phyloP scores from a whole-genome alignment of 1,284 basidiomycete genomes.

The Sutorius eximius region DNA sequence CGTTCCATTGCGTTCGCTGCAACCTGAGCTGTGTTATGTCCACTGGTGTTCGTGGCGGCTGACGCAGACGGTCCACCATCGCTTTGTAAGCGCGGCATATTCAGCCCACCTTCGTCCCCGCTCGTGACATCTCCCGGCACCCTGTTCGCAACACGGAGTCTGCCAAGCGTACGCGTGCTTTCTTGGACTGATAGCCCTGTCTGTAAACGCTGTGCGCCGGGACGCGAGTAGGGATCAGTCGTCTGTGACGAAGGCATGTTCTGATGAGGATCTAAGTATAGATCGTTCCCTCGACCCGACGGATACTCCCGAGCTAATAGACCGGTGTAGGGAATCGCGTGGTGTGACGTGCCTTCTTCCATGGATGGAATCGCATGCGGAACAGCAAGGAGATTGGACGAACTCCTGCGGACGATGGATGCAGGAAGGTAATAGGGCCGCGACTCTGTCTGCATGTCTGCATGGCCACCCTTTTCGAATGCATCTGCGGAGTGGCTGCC shows the following conservation, averaged over 20 bases:
- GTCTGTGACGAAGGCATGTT: background rate
- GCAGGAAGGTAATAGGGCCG: constrained; percentile 26
- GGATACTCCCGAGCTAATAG: background rate
- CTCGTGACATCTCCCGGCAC: constrained; percentile 43
- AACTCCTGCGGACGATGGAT: constrained; percentile 20
- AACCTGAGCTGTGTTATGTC: background rate
- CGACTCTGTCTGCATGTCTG: constrained; percentile 1
- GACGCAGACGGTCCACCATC: background rate
- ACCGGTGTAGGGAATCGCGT: background rate
- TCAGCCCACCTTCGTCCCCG: constrained; percentile 38
- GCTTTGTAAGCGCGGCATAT: constrained; percentile 1
- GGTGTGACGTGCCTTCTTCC: background rate
- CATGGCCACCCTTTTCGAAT: constrained; percentile 1
- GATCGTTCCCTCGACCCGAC: background rate
- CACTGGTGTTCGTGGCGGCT: background rate
- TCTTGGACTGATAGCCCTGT: constrained; percentile 31
- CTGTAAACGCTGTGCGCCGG: constrained; percentile 11
- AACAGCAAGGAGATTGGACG: constrained; percentile 16
- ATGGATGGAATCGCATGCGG: constrained; percentile 10
- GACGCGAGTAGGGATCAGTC: constrained; percentile 2
- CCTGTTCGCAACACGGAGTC: constrained; percentile 42
- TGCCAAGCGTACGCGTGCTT: constrained; percentile 38
- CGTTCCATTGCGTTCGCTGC: background rate
- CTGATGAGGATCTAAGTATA: background rate
- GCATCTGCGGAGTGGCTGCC: background rate